Percentiles rank a stretch among this genome's conserved stretches.
Conservation (phyloP, 208 protist species). For the Trypanosomatidae sp. region DNA sequence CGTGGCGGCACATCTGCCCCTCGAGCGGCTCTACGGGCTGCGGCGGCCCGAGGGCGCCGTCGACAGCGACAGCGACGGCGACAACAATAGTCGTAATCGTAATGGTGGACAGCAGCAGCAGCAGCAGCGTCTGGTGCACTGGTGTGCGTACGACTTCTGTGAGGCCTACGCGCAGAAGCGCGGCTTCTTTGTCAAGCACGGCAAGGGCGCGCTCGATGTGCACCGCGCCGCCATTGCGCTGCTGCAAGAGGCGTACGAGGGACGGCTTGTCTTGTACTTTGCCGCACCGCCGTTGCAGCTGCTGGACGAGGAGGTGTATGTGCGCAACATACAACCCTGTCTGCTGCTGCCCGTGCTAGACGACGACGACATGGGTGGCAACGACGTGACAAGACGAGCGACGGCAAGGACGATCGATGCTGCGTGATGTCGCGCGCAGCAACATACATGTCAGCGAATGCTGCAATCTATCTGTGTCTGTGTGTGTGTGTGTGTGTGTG, state of each 20-base stretch:
- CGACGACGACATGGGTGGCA: not conserved
- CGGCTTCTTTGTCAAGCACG: slow-evolving; percentile 74
- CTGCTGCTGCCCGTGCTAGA: slow-evolving; percentile 19
- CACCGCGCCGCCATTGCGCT: slow-evolving; percentile 85
- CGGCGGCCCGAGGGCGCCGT: slow-evolving; percentile 36
- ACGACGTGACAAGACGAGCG: no score
- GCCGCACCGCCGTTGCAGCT: slow-evolving; percentile 47
- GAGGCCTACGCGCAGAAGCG: slow-evolving; percentile 89
- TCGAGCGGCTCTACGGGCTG: slow-evolving; percentile 88
- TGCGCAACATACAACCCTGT: slow-evolving; percentile 17
- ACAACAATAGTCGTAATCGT: no score
- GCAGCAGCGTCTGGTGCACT: no score
- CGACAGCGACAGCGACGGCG: slow-evolving; percentile 4
- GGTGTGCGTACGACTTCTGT: slow-evolving; percentile 84
- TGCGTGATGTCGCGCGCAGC: no score
- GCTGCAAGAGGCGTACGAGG: slow-evolving; percentile 83
- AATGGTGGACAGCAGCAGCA: not conserved
- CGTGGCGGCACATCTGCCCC: slow-evolving; percentile 79
- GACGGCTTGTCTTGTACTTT: slow-evolving; percentile 78
- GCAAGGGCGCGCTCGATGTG: slow-evolving; percentile 73
- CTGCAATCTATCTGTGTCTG: no score
- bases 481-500: no score
- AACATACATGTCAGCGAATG: no score
- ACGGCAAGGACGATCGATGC: no score
- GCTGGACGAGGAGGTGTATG: slow-evolving; percentile 29